A percentile compares a stretch with the other conserved stretches of the same genome.
Conservation (phyloP, 2,329 filamentous ascomycete species). For the Elsinoe australis region DNA sequence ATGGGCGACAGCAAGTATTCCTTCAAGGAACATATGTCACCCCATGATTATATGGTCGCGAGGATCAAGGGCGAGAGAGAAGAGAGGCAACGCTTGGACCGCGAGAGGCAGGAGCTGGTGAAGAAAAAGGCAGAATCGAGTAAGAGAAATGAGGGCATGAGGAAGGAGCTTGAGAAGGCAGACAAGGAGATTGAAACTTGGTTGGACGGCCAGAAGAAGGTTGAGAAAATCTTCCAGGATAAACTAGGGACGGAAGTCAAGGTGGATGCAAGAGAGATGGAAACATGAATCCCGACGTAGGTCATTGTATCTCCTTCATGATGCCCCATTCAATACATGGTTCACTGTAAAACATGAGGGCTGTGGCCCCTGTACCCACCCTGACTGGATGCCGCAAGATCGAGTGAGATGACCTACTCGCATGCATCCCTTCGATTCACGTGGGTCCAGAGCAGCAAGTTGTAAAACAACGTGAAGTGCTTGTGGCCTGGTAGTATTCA, state of each 20-base stretch:
- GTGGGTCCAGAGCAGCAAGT: too few relatives aligned
- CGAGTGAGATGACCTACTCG: too few relatives aligned
- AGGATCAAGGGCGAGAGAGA: slow-evolving; percentile 85
- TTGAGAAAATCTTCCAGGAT: slow-evolving; percentile 21
- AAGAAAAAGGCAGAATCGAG: slow-evolving; percentile 62
- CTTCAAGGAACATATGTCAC: slow-evolving; percentile 55
- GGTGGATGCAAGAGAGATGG: neutral
- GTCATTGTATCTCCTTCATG: too few relatives aligned
- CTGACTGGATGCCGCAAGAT: too few relatives aligned
- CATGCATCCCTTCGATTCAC: too few relatives aligned
- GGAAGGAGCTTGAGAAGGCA: slow-evolving; percentile 83
- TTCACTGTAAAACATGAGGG: too few relatives aligned
- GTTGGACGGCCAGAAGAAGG: slow-evolving; percentile 61
- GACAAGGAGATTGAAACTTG: slow-evolving; percentile 92
- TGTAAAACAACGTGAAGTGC: too few relatives aligned
- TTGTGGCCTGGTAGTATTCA: too few relatives aligned
- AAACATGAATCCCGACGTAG: too few relatives aligned
- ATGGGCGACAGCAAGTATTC: neutral
- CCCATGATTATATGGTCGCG: slow-evolving; percentile 78
- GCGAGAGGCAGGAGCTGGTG: slow-evolving; percentile 59
- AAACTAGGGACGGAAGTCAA: slow-evolving; percentile 13
- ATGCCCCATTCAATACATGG: too few relatives aligned
- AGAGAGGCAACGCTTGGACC: slow-evolving; percentile 77
- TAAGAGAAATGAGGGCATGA: slow-evolving; percentile 79
- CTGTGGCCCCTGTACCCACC: too few relatives aligned